Percentiles rank a stretch among this genome's conserved stretches.
phyloP scores from a whole-genome alignment of 163 green algal genomes.

The Botryococcus braunii region DNA sequence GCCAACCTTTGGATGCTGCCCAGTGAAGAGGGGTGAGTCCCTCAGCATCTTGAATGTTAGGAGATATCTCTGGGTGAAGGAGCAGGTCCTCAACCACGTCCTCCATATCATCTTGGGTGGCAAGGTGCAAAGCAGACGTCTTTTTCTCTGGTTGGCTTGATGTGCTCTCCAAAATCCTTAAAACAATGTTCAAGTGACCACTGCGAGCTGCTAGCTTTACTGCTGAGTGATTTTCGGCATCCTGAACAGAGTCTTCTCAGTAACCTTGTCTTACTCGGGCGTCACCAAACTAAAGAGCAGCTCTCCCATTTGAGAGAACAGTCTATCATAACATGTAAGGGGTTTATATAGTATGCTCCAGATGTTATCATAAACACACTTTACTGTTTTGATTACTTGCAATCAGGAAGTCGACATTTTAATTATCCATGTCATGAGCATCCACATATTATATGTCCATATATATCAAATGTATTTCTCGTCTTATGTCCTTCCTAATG shows the following conservation, averaged over 20 bases:
- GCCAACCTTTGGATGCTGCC: constrained; percentile 26
- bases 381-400: too few species aligned
- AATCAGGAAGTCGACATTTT: too few species aligned
- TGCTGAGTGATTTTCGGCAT: constrained; percentile 29
- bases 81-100: constrained; percentile 31
- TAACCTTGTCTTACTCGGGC: neutral
- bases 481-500: too few species aligned
- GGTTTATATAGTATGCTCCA: too few species aligned
- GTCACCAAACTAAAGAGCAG: neutral
- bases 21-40: constrained; percentile 49
- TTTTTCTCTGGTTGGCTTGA: constrained; percentile 16
- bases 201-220: constrained; percentile 37
- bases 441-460: too few species aligned
- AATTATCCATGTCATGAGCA: too few species aligned
- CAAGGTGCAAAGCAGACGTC: constrained; percentile 43
- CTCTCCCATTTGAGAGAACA: neutral
- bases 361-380: too few species aligned
- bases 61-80: constrained; percentile 11
- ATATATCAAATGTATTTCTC: too few species aligned
- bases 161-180: constrained; percentile 30
- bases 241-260: constrained; percentile 8
- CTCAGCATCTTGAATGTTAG: constrained; percentile 35
- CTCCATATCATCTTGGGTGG: constrained; percentile 14
- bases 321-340: too few species aligned
- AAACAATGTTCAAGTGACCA: constrained; percentile 36